phyloP scores from a whole-genome alignment of 495 filamentous ascomycete species.

The Hyphodiscus hymeniophilus region DNA sequence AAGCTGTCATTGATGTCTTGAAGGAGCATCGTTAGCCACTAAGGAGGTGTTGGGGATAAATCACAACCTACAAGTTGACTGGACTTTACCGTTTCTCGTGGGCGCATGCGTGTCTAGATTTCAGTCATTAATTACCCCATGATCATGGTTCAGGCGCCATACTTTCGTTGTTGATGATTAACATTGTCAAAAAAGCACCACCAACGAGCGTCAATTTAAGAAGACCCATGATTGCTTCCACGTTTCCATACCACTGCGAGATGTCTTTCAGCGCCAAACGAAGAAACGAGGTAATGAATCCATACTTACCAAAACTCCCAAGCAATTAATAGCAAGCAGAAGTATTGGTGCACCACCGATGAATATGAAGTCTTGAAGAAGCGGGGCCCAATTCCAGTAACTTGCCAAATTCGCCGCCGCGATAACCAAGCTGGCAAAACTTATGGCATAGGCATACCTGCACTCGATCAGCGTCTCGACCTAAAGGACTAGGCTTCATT shows the following conservation, averaged over 20 bases:
- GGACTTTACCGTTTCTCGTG: background rate
- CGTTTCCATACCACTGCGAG: no score
- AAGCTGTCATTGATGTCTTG: slow-evolving; percentile 25
- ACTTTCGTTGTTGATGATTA: no score
- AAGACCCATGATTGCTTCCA: no score
- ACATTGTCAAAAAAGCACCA: background rate
- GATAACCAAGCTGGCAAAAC: slow-evolving; percentile 7
- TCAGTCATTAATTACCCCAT: no score
- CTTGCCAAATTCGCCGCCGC: background rate
- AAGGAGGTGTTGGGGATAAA: background rate
- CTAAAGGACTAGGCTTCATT: background rate
- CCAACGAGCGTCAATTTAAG: background rate
- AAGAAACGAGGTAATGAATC: no score
- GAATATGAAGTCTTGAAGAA: background rate
- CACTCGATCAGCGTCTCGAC: background rate
- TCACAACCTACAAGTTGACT: background rate
- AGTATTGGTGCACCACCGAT: no score
- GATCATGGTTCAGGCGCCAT: no score
- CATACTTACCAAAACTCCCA: no score
- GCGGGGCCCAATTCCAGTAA: background rate
- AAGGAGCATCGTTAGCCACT: no score
- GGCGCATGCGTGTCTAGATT: background rate
- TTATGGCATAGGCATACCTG: slow-evolving; percentile 11
- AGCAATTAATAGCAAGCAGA: no score
- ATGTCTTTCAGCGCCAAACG: no score